These are phyloP conservation scores for Aureobasidium sp. DNA, from an alignment of 2,329 filamentous ascomycete species.

Conservation along the genomic window DNA sequence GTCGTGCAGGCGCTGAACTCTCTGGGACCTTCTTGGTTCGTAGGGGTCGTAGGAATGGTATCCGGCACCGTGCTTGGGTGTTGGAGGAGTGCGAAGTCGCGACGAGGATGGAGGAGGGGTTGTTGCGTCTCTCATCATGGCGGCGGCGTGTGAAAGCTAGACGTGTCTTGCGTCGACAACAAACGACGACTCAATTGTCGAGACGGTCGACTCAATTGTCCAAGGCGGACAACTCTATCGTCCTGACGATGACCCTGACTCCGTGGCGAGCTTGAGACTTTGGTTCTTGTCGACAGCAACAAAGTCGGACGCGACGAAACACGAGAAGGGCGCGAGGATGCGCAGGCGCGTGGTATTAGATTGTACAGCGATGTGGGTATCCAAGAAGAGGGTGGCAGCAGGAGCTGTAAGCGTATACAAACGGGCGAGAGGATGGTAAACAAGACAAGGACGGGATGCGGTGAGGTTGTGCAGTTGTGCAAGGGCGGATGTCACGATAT, in stretches of 20 bases:
- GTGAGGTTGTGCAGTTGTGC: conserved; percentile 13
- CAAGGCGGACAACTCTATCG: background rate
- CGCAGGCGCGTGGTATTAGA: background rate
- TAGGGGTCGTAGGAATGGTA: conserved; percentile 67
- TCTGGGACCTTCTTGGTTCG: conserved; percentile 61
- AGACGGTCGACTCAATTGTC: background rate
- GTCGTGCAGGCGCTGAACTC: conserved; percentile 36
- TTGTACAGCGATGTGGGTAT: background rate
- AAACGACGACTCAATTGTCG: background rate
- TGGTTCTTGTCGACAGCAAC: background rate
- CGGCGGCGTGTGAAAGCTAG: background rate
- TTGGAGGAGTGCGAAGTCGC: conserved; percentile 57
- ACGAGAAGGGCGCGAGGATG: background rate
- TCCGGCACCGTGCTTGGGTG: conserved; percentile 58
- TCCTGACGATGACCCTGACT: conserved; percentile 12
- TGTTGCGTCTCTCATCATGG: conserved; percentile 18
- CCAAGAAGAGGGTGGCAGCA: background rate
- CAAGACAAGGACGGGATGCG: background rate
- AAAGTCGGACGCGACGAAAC: background rate
- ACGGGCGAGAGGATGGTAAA: background rate
- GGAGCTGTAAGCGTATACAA: background rate
- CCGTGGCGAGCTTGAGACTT: background rate
- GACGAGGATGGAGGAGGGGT: conserved; percentile 59
- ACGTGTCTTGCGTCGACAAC: background rate
- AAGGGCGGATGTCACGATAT: conserved; percentile 4